phyloP scores from a whole-genome alignment of 2,329 filamentous ascomycete genomes.

The Aspergillus sp. region DNA sequence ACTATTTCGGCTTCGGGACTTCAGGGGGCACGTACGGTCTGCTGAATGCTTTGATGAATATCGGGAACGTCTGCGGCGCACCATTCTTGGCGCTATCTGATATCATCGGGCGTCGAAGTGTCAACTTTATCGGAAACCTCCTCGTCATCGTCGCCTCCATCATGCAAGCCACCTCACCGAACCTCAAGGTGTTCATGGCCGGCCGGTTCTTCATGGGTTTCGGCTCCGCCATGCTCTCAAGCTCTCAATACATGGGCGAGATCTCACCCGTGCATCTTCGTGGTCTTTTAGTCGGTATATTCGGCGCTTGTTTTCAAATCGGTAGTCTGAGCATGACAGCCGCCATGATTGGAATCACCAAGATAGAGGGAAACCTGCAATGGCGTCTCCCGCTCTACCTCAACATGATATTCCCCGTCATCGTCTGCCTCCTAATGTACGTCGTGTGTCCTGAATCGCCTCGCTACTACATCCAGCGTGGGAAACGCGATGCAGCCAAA shows the following conservation, averaged over 20 bases:
- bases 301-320: slow-evolving; percentile 49
- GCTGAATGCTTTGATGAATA: slow-evolving; percentile 51
- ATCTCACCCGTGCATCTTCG: slow-evolving; percentile 35
- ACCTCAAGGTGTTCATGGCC: slow-evolving; percentile 37
- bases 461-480: slow-evolving; percentile 36
- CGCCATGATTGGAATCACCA: slow-evolving; percentile 45
- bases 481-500: slow-evolving; percentile 25
- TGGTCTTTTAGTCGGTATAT: slow-evolving; percentile 49
- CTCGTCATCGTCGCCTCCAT: slow-evolving; percentile 48
- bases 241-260: slow-evolving; percentile 42
- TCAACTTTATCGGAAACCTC: slow-evolving; percentile 49
- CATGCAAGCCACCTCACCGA: slow-evolving; percentile 33
- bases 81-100: slow-evolving; percentile 53
- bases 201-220: slow-evolving; percentile 41
- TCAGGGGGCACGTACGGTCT: slow-evolving; percentile 43
- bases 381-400: slow-evolving; percentile 46
- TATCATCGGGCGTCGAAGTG: slow-evolving; percentile 52
- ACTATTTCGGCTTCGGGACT: slow-evolving; percentile 45
- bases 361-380: slow-evolving; percentile 38
- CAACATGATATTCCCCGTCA: slow-evolving; percentile 49
- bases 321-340: slow-evolving; percentile 45
- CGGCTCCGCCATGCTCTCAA: slow-evolving; percentile 38
- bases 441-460: slow-evolving; percentile 39
- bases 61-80: slow-evolving; percentile 49
- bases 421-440: slow-evolving; percentile 48